phyloP scores from a whole-genome alignment of 129 eudicot species.

The Chrysanthemum makinoi region DNA sequence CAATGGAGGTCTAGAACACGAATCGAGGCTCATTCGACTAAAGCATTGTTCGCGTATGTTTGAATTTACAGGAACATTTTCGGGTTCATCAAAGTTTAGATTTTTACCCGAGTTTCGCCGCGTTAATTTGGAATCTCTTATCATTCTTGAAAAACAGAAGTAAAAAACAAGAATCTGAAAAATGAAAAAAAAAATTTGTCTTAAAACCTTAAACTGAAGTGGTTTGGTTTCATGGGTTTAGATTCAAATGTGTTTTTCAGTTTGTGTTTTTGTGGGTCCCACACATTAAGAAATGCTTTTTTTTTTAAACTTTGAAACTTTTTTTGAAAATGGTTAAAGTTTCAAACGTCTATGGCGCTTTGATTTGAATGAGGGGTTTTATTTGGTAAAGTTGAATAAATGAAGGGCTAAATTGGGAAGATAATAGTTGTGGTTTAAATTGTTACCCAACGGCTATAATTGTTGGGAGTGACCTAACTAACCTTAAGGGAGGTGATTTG shows the following conservation, averaged over 20 bases:
- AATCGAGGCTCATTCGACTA: constrained; percentile 25
- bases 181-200: no score
- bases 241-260: neutral
- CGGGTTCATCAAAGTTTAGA: constrained; percentile 52
- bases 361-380: constrained; percentile 22
- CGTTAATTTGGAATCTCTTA: constrained; percentile 52
- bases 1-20: constrained; percentile 48
- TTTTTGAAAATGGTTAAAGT: constrained; percentile 31
- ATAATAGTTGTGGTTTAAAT: neutral
- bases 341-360: constrained; percentile 29
- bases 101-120: constrained; percentile 58
- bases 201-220: neutral
- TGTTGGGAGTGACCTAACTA: no score
- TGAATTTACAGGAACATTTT: constrained; percentile 56
- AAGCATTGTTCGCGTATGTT: constrained; percentile 28
- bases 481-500: no score
- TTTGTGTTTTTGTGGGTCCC: constrained; percentile 1
- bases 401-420: neutral
- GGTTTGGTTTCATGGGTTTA: neutral
- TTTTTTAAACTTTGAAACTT: neutral
- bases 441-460: constrained; percentile 1
- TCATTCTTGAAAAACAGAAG: constrained; percentile 35
- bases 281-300: constrained; percentile 1
- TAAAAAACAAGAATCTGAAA: constrained; percentile 11
- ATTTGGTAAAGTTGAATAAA: neutral